A percentile compares a stretch with the other conserved stretches of the same genome.
These are phyloP conservation scores for Trifolium dubium DNA, from an alignment of 306 rosid genomes.

Conservation along the genomic window DNA sequence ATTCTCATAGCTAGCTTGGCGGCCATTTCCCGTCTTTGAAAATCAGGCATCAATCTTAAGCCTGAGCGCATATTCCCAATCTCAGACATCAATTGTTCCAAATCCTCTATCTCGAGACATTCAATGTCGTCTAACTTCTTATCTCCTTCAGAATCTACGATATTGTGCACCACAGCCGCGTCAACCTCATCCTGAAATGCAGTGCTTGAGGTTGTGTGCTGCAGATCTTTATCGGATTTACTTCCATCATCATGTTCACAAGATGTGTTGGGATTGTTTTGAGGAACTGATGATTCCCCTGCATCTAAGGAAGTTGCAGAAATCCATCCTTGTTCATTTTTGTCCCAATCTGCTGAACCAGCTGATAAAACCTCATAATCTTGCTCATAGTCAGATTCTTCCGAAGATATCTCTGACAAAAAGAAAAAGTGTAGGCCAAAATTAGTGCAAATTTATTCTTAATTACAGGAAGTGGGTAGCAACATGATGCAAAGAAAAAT, in stretches of 20 bases:
- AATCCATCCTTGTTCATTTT: constrained; percentile 65
- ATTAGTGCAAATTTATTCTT: constrained; percentile 22
- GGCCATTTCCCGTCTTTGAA: constrained; percentile 86
- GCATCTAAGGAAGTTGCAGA: constrained; percentile 55
- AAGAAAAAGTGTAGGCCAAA: constrained; percentile 38
- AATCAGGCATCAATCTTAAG: constrained; percentile 92
- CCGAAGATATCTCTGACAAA: constrained; percentile 72
- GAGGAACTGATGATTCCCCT: constrained; percentile 45
- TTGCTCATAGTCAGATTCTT: constrained; percentile 82
- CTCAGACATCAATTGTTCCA: constrained; percentile 89
- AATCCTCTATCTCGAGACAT: constrained; percentile 68
- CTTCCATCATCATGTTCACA: constrained; percentile 41
- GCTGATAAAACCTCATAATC: constrained; percentile 75
- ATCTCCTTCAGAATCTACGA: constrained; percentile 45
- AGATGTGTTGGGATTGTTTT: constrained; percentile 30
- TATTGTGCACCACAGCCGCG: constrained; percentile 37
- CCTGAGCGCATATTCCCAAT: constrained; percentile 77
- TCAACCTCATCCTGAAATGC: constrained; percentile 42
- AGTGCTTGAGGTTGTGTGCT: constrained; percentile 49
- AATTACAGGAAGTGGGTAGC: background rate
- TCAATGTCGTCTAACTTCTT: constrained; percentile 40
- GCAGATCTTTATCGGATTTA: constrained; percentile 40
- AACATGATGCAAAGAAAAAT: constrained; percentile 16
- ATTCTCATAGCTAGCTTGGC: constrained; percentile 84
- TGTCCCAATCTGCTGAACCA: constrained; percentile 80